Percentiles rank a stretch among this genome's conserved stretches.
These are phyloP conservation scores for Platismatia glauca DNA, from an alignment of 495 filamentous ascomycete species.

Conservation along the genomic window DNA sequence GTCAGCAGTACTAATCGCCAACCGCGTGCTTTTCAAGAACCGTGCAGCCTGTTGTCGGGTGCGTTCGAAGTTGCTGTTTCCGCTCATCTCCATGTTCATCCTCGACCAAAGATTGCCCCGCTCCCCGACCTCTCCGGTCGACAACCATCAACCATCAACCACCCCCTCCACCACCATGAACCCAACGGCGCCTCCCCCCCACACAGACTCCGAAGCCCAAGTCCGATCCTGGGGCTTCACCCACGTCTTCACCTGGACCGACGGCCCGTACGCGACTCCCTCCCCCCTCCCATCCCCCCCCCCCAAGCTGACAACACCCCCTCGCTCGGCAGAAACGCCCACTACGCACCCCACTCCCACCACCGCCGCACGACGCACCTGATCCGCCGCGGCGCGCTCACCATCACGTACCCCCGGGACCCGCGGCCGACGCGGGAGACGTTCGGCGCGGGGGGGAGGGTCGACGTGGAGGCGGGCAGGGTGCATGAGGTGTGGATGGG, in stretches of 20 bases:
- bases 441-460: constrained; percentile 54
- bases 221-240: constrained; percentile 70
- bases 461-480: constrained; percentile 68
- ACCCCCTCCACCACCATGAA: background rate
- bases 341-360: constrained; percentile 73
- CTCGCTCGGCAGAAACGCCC: constrained; percentile 46
- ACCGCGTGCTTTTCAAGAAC: too few species aligned
- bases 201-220: constrained; percentile 49
- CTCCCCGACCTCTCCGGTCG: background rate
- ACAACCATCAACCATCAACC: background rate
- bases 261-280: constrained; percentile 49
- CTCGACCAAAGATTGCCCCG: background rate
- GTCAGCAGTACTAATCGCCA: too few species aligned
- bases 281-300: background rate
- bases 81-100: too few species aligned
- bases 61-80: too few species aligned
- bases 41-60: too few species aligned
- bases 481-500: constrained; percentile 84
- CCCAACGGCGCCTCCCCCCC: constrained; percentile 20
- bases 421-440: constrained; percentile 52
- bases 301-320: background rate
- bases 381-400: constrained; percentile 61
- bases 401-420: constrained; percentile 66
- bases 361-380: constrained; percentile 63
- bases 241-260: constrained; percentile 73